Evolutionary conservation across 2,329 filamentous ascomycete genomes (phyloP).

Genomic region (Aspergillus novoparasiticus): DNA sequence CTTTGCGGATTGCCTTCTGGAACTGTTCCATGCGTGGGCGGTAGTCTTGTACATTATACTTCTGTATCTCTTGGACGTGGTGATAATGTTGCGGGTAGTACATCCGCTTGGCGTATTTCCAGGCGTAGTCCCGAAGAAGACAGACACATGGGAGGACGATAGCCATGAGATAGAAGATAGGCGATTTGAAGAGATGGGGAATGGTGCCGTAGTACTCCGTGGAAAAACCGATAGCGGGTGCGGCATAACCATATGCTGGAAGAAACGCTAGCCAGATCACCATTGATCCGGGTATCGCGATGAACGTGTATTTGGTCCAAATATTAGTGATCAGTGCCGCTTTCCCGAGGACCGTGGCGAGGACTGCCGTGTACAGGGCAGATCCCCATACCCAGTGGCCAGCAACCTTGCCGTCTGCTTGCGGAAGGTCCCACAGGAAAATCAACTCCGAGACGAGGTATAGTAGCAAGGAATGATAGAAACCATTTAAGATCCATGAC

Average conservation of each 20-base stretch:
- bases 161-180: conserved; percentile 90
- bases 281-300: conserved; percentile 93
- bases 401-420: conserved; percentile 75
- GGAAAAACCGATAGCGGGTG: conserved; percentile 79
- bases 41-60: conserved; percentile 99
- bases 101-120: conserved; percentile 98
- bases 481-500: conserved; percentile 90
- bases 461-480: conserved; percentile 93
- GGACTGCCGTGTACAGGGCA: conserved; percentile 88
- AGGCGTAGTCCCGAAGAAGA: conserved; percentile 83
- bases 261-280: conserved; percentile 89
- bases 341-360: conserved; percentile 91
- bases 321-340: conserved; percentile 93
- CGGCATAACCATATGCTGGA: conserved; percentile 81
- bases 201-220: conserved; percentile 84
- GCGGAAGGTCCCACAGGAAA: conserved; percentile 77
- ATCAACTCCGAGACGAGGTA: conserved; percentile 83
- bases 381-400: conserved; percentile 99
- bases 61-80: conserved; percentile 99
- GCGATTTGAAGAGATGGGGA: conserved; percentile 75
- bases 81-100: conserved; percentile 95
- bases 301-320: conserved; percentile 97
- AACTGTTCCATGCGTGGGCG: conserved; percentile 99
- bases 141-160: conserved; percentile 78
- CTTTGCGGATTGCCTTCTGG: conserved; percentile 98